Percentiles rank a stretch among this genome's conserved stretches.
Conservation (phyloP, 202 grass and related monocot genomes). For the Carex arenaria region DNA sequence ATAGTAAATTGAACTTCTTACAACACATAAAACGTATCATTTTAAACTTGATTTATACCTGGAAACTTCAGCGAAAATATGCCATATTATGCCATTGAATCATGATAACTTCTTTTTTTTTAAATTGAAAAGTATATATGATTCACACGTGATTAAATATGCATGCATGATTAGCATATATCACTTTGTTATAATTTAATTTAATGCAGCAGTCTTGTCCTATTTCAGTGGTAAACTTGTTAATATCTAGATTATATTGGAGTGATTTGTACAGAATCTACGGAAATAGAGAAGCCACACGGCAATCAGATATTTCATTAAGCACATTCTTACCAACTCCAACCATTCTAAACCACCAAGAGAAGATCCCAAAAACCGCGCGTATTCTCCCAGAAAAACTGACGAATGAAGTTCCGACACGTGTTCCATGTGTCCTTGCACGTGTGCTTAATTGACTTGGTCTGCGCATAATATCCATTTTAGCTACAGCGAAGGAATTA, state of each 20-base stretch:
- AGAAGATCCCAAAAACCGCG: neutral
- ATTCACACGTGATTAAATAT: neutral
- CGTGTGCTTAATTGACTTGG: constrained; percentile 13
- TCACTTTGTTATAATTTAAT: neutral
- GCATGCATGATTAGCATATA: too few relatives aligned
- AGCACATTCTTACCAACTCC: constrained; percentile 31
- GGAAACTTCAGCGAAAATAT: too few relatives aligned
- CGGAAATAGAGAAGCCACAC: neutral
- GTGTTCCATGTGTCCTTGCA: neutral
- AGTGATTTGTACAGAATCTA: neutral
- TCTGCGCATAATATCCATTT: neutral
- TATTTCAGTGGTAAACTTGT: neutral
- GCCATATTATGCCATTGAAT: too few relatives aligned
- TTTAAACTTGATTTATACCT: neutral
- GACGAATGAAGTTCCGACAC: neutral
- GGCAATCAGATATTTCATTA: neutral
- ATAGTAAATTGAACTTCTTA: too few relatives aligned
- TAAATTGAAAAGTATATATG: neutral
- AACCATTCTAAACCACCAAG: constrained; percentile 28
- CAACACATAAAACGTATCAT: neutral
- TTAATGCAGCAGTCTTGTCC: neutral
- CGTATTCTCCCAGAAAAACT: neutral
- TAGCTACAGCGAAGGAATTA: neutral
- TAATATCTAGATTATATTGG: neutral
- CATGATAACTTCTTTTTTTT: neutral